These are phyloP conservation scores for Chaetothyriales sp. DNA, from an alignment of 2,329 filamentous ascomycete species.

Conservation along the genomic window DNA sequence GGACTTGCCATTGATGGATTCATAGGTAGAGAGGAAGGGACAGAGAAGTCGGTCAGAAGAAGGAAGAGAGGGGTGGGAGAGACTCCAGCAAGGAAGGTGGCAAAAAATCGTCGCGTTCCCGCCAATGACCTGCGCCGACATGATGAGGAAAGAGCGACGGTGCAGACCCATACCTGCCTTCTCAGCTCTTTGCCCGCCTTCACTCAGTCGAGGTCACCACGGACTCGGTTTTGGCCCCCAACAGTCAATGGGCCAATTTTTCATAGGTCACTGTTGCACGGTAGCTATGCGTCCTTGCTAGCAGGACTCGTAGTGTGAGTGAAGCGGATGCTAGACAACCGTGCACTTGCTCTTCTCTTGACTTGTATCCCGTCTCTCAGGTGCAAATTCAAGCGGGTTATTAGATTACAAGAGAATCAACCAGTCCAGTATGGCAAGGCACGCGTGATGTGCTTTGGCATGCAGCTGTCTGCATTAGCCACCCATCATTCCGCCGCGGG, in stretches of 20 bases:
- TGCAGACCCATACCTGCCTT: neutral
- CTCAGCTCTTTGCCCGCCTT: neutral
- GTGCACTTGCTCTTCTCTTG: constrained; percentile 41
- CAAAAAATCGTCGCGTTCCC: neutral
- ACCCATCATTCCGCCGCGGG: constrained; percentile 8
- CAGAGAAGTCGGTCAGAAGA: neutral
- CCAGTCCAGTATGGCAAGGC: constrained; percentile 24
- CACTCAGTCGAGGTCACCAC: neutral
- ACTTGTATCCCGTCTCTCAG: constrained; percentile 54
- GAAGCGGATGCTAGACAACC: constrained; percentile 17
- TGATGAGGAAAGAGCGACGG: neutral
- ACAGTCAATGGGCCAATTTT: constrained; percentile 4
- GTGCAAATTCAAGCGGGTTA: constrained; percentile 42
- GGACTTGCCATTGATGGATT: constrained; percentile 2
- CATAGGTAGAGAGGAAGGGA: constrained; percentile 11
- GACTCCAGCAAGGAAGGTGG: constrained; percentile 8
- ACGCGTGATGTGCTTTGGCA: constrained; percentile 53
- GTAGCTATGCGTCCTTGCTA: constrained; percentile 26
- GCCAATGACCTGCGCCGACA: neutral
- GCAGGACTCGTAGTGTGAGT: constrained; percentile 22
- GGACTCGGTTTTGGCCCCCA: neutral
- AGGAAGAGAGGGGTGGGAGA: constrained; percentile 14
- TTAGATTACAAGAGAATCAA: constrained; percentile 52
- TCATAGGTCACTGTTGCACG: constrained; percentile 25
- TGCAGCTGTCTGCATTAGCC: constrained; percentile 36